Conservation (phyloP, 1,139 yeast species). For the Komagataea norvegica region DNA sequence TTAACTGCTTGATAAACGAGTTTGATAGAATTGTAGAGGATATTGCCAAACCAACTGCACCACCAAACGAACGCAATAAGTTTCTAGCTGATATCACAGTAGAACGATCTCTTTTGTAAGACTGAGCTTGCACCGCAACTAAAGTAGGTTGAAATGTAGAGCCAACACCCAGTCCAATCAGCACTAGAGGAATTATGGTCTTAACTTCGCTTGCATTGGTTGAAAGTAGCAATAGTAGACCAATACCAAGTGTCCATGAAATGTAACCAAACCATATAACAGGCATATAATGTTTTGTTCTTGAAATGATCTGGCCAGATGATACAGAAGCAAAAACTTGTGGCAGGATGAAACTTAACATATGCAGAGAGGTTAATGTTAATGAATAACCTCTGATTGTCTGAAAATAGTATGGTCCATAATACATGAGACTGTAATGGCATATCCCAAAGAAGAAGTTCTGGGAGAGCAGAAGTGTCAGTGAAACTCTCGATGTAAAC, state of each 20-base stretch:
- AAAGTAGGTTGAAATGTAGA: slow-evolving; percentile 49
- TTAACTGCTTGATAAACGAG: slow-evolving; percentile 28
- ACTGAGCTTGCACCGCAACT: slow-evolving; percentile 51
- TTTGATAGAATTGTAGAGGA: slow-evolving; percentile 37
- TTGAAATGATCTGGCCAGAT: slow-evolving; percentile 41
- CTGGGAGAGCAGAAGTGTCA: slow-evolving; percentile 38
- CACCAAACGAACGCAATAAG: slow-evolving; percentile 48
- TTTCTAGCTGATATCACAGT: slow-evolving; percentile 51
- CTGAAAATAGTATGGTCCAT: slow-evolving; percentile 47
- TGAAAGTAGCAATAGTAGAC: slow-evolving; percentile 30
- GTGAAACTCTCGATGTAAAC: slow-evolving; percentile 30
- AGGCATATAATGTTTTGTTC: slow-evolving; percentile 38
- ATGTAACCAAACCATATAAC: slow-evolving; percentile 39
- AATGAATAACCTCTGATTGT: slow-evolving; percentile 39
- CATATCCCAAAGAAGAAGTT: slow-evolving; percentile 46
- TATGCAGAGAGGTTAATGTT: slow-evolving; percentile 35
- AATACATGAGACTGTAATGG: slow-evolving; percentile 42
- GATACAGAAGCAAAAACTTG: slow-evolving; percentile 38
- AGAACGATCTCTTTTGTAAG: slow-evolving; percentile 45
- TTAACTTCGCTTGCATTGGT: not conserved
- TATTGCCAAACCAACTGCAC: slow-evolving; percentile 48
- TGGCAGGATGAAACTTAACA: slow-evolving; percentile 39
- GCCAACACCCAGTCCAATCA: slow-evolving; percentile 49
- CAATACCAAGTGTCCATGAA: slow-evolving; percentile 39
- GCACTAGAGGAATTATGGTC: slow-evolving; percentile 32